phyloP scores from a whole-genome alignment of 2,329 filamentous ascomycete genomes.

The Raffaelea albimanens region DNA sequence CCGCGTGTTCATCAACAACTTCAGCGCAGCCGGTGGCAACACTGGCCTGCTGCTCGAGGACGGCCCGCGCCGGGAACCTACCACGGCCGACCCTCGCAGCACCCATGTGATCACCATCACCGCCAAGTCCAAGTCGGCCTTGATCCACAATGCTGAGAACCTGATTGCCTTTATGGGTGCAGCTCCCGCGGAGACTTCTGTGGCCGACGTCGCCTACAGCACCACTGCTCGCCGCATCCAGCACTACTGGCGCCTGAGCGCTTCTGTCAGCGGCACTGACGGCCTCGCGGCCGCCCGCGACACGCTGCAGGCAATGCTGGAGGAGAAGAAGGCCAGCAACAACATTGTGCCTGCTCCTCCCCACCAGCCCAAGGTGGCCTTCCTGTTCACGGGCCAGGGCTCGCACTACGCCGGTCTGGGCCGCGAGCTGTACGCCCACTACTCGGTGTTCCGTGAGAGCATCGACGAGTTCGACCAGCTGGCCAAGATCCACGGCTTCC shows the following conservation, averaged over 20 bases:
- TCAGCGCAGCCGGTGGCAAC: conserved; percentile 63
- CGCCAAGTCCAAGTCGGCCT: conserved; percentile 43
- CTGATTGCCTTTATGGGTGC: conserved; percentile 46
- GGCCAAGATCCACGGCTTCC: conserved; percentile 39
- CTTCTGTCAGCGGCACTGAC: conserved; percentile 31
- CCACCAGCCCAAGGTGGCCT: conserved; percentile 37
- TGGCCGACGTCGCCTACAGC: conserved; percentile 55
- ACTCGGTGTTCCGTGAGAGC: conserved; percentile 37
- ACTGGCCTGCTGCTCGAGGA: conserved; percentile 59
- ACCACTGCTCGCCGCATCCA: conserved; percentile 58
- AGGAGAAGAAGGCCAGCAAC: no score
- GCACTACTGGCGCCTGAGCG: conserved; percentile 45
- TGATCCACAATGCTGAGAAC: conserved; percentile 47
- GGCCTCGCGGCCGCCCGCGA: conserved; percentile 31
- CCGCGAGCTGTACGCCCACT: conserved; percentile 37
- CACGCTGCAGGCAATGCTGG: conserved; percentile 30
- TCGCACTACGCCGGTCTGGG: conserved; percentile 43
- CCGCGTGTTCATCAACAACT: conserved; percentile 55
- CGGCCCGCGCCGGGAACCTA: conserved; percentile 29
- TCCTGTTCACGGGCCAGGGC: conserved; percentile 49
- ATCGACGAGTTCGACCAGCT: conserved; percentile 50
- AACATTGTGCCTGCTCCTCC: conserved; percentile 32
- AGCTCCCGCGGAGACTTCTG: conserved; percentile 37
- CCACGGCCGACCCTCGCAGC: conserved; percentile 38
- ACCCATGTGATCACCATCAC: conserved; percentile 51